Percentiles rank a stretch among this genome's conserved stretches.
Conservation (phyloP, 805 yeast genomes). For the Yarrowia divulgata region DNA sequence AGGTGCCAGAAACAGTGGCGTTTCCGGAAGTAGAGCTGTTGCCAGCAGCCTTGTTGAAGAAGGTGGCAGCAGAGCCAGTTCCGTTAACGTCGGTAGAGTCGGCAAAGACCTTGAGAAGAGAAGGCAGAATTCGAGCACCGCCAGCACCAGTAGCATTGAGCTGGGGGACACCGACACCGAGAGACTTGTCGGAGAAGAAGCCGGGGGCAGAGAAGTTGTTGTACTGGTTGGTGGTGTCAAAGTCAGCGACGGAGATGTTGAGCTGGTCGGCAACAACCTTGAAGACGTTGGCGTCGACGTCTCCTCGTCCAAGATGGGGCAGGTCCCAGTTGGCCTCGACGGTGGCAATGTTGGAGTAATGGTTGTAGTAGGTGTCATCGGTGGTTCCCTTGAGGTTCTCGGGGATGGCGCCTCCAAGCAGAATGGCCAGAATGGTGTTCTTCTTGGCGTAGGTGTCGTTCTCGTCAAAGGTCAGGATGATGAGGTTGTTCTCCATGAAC, state of each 20-base stretch:
- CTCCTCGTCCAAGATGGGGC: constrained; percentile 59
- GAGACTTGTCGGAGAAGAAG: constrained; percentile 21
- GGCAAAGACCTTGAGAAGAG: constrained; percentile 14
- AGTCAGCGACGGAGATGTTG: constrained; percentile 31
- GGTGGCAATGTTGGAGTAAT: constrained; percentile 59
- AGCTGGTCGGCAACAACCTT: constrained; percentile 53
- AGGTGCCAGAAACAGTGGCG: neutral
- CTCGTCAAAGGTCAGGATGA: constrained; percentile 61
- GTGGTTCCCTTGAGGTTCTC: constrained; percentile 54
- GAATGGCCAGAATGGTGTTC: constrained; percentile 57
- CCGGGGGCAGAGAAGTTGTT: constrained; percentile 28
- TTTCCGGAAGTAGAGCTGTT: neutral
- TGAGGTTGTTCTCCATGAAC: constrained; percentile 57
- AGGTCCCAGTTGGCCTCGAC: constrained; percentile 61
- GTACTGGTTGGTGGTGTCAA: constrained; percentile 35
- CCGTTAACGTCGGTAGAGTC: constrained; percentile 8
- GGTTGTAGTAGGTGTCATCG: constrained; percentile 60
- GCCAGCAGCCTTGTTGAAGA: constrained; percentile 8
- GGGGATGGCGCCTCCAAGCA: constrained; percentile 59
- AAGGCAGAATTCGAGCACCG: constrained; percentile 29
- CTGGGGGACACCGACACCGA: constrained; percentile 15
- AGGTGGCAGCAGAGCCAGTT: constrained; percentile 23
- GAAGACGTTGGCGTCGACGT: constrained; percentile 60
- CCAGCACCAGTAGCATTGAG: constrained; percentile 29
- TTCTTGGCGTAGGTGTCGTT: constrained; percentile 55